Conservation (phyloP, 495 filamentous ascomycete genomes). For the Aspergillus incahuasiensis region DNA sequence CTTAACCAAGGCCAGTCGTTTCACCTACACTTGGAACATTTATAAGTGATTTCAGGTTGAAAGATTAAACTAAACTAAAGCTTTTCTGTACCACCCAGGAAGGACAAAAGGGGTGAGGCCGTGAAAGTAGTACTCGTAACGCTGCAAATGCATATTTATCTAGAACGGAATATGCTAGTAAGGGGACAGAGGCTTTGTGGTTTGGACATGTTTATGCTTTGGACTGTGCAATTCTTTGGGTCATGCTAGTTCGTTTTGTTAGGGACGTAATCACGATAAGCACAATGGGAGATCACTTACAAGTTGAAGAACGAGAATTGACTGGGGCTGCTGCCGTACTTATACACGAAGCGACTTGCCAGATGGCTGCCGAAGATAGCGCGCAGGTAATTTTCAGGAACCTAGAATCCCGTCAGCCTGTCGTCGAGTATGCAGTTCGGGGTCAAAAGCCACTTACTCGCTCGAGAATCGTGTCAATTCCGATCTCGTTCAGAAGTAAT, state of each 20-base stretch:
- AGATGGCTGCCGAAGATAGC: slow-evolving; percentile 95
- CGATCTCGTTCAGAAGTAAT: slow-evolving; percentile 81
- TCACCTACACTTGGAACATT: not conserved
- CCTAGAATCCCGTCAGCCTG: slow-evolving; percentile 42
- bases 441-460: slow-evolving; percentile 49
- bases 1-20: no score
- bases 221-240: slow-evolving; percentile 42
- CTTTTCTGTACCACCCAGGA: slow-evolving; percentile 19
- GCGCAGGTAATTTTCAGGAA: slow-evolving; percentile 87
- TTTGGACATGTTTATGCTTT: slow-evolving; percentile 24
- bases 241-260: slow-evolving; percentile 43
- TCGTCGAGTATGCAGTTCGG: not conserved
- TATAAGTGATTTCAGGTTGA: not conserved
- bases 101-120: slow-evolving; percentile 1
- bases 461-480: slow-evolving; percentile 77
- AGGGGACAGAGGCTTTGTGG: slow-evolving; percentile 5
- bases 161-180: slow-evolving; percentile 16
- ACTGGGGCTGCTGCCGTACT: slow-evolving; percentile 85
- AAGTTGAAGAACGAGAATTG: slow-evolving; percentile 99
- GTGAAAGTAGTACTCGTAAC: slow-evolving; percentile 19
- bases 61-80: slow-evolving; percentile 4
- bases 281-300: slow-evolving; percentile 49
- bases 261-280: slow-evolving; percentile 5
- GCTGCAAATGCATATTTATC: slow-evolving; percentile 18
- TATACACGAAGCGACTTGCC: slow-evolving; percentile 91